A percentile compares a stretch with the other conserved stretches of the same genome.
Conservation (phyloP, 495 filamentous ascomycete species). For the Aspergillus taichungensis region DNA sequence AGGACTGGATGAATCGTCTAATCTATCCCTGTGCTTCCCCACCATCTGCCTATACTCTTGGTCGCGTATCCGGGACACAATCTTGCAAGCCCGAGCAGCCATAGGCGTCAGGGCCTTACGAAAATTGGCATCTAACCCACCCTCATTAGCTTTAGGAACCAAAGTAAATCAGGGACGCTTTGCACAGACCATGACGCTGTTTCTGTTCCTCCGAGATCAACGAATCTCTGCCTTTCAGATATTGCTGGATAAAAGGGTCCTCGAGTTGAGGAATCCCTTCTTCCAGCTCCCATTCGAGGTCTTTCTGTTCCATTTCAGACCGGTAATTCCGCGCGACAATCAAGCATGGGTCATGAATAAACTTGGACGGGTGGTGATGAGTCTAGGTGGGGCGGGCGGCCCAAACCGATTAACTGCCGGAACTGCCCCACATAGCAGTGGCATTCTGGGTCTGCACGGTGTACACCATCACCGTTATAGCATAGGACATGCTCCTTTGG, state of each 20-base stretch:
- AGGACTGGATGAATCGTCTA: too few relatives aligned
- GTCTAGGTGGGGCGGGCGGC: too few relatives aligned
- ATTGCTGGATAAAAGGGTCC: constrained; percentile 72
- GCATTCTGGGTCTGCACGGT: too few relatives aligned
- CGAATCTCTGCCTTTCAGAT: constrained; percentile 64
- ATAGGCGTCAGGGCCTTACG: constrained; percentile 62
- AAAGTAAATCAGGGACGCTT: background rate
- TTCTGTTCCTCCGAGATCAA: constrained; percentile 73
- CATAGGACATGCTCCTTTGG: too few relatives aligned
- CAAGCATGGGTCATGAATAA: background rate
- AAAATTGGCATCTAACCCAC: constrained; percentile 25
- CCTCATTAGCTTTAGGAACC: background rate
- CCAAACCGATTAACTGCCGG: too few relatives aligned
- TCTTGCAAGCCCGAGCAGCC: constrained; percentile 63
- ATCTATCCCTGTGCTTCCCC: constrained; percentile 43
- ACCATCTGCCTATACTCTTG: constrained; percentile 76
- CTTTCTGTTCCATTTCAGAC: constrained; percentile 14
- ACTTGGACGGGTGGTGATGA: too few relatives aligned
- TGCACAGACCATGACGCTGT: constrained; percentile 62
- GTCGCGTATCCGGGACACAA: constrained; percentile 68
- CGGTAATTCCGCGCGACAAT: too few relatives aligned
- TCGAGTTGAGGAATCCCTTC: constrained; percentile 44
- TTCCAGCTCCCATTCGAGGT: constrained; percentile 38
- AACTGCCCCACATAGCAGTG: too few relatives aligned
- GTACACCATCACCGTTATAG: too few relatives aligned